These are phyloP conservation scores for Passiflora organensis DNA, from an alignment of 345 rosid genomes.

Conservation along the genomic window DNA sequence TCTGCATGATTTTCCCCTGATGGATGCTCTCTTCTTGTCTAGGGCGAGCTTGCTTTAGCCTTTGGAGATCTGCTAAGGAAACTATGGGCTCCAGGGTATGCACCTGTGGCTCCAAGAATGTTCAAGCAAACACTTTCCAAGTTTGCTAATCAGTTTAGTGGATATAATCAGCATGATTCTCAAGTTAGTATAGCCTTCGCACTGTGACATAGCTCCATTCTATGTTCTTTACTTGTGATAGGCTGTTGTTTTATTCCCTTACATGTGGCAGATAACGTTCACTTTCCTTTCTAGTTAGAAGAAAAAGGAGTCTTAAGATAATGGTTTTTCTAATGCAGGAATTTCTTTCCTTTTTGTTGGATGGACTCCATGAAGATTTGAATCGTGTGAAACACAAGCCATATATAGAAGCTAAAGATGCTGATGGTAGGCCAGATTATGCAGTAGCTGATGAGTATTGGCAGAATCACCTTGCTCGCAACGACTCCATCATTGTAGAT, in stretches of 20 bases:
- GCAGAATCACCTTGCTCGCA: slow-evolving; percentile 23
- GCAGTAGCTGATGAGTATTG: slow-evolving; percentile 28
- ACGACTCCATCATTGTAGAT: slow-evolving; percentile 29
- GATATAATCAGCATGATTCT: slow-evolving; percentile 24
- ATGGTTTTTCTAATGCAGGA: slow-evolving; percentile 15
- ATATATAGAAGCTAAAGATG: slow-evolving; percentile 20
- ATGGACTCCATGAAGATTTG: slow-evolving; percentile 30
- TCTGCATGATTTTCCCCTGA: too few relatives aligned
- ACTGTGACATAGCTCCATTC: too few relatives aligned
- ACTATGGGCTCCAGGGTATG: slow-evolving; percentile 20
- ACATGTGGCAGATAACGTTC: too few relatives aligned
- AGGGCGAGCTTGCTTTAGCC: slow-evolving; percentile 24
- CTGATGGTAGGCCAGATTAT: slow-evolving; percentile 13
- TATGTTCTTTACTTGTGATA: too few relatives aligned
- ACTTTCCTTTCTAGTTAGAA: too few relatives aligned
- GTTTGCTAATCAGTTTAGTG: slow-evolving; percentile 30
- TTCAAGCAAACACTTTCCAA: slow-evolving; percentile 17
- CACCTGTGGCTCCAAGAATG: slow-evolving; percentile 15
- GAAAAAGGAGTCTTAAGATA: too few relatives aligned
- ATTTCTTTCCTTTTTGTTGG: slow-evolving; percentile 27
- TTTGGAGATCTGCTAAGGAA: slow-evolving; percentile 24
- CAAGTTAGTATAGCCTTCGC: slow-evolving; percentile 17
- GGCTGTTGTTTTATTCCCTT: too few relatives aligned
- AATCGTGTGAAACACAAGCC: slow-evolving; percentile 23
- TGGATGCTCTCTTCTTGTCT: slow-evolving; percentile 1